Percentiles rank a stretch among this genome's conserved stretches.
phyloP scores from a whole-genome alignment of 108 stramenopile species.

The Nitzschia sp. region DNA sequence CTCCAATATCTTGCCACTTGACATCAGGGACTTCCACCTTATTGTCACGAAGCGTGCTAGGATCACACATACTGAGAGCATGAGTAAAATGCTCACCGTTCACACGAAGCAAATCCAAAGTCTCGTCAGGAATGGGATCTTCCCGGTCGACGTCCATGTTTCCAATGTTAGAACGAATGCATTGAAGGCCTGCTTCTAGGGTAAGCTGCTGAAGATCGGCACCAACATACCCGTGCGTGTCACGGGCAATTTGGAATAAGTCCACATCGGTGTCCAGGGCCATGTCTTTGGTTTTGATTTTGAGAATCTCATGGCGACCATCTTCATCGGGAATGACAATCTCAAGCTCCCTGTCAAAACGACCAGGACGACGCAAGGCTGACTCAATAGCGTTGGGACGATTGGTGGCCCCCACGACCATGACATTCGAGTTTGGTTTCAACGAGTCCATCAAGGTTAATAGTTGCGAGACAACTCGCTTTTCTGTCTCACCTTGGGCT shows the following conservation, averaged over 20 bases:
- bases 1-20: conserved; percentile 98
- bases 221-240: conserved; percentile 97
- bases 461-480: conserved; percentile 95
- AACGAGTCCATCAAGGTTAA: conserved; percentile 98
- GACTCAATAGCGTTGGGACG: conserved; percentile 95
- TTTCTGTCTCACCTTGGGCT: conserved; percentile 92
- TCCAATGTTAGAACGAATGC: conserved; percentile 89
- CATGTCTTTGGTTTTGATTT: conserved; percentile 97
- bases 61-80: conserved; percentile 86
- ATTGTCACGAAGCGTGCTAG: conserved; percentile 91
- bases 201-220: conserved; percentile 96
- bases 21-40: conserved; percentile 95
- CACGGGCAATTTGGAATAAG: conserved; percentile 87
- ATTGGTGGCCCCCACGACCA: conserved; percentile 98
- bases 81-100: conserved; percentile 90
- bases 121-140: conserved; percentile 74
- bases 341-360: conserved; percentile 97
- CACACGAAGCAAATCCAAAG: conserved; percentile 79
- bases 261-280: conserved; percentile 78
- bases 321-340: conserved; percentile 99
- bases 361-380: conserved; percentile 93
- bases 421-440: conserved; percentile 90
- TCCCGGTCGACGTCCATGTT: conserved; percentile 83
- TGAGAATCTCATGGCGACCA: conserved; percentile 92
- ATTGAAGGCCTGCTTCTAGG: conserved; percentile 93